These are phyloP conservation scores for Colletotrichum tabaci DNA, from an alignment of 2,329 filamentous ascomycete species.

Conservation along the genomic window DNA sequence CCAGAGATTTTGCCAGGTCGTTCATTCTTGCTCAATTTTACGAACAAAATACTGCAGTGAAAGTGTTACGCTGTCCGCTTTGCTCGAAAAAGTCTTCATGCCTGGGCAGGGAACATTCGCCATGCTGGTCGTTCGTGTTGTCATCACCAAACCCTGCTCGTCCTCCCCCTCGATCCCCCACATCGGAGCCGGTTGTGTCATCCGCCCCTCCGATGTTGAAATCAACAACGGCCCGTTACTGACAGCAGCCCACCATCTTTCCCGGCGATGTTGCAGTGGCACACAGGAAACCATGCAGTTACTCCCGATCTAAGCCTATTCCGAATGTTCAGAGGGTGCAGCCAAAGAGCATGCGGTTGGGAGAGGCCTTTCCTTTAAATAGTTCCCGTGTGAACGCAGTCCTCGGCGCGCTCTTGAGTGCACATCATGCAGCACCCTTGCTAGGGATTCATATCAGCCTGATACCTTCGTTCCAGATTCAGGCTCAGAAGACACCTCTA, in stretches of 20 bases:
- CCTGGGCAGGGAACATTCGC: slow-evolving; percentile 21
- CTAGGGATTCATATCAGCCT: not conserved
- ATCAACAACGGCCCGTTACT: slow-evolving; percentile 26
- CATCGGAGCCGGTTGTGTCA: slow-evolving; percentile 21
- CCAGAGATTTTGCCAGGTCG: too few relatives aligned
- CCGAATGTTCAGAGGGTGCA: not conserved
- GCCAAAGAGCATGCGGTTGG: not conserved
- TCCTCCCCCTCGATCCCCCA: not conserved
- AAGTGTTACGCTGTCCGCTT: not conserved
- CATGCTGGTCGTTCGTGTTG: slow-evolving; percentile 28
- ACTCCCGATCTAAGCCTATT: not conserved
- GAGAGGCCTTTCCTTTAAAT: not conserved
- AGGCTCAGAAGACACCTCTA: not conserved
- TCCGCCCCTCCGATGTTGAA: slow-evolving; percentile 31
- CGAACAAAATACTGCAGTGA: too few relatives aligned
- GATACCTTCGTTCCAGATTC: not conserved
- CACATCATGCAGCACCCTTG: slow-evolving; percentile 4
- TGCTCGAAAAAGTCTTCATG: not conserved
- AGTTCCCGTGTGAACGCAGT: not conserved
- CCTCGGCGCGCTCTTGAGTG: not conserved
- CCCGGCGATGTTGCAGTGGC: not conserved
- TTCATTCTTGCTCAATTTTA: too few relatives aligned
- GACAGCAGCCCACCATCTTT: not conserved
- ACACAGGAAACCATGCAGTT: not conserved
- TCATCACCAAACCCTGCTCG: slow-evolving; percentile 29